Percentiles rank a stretch among this genome's conserved stretches.
Conservation (phyloP, 2,329 filamentous ascomycete species). For the Graphium sp. region DNA sequence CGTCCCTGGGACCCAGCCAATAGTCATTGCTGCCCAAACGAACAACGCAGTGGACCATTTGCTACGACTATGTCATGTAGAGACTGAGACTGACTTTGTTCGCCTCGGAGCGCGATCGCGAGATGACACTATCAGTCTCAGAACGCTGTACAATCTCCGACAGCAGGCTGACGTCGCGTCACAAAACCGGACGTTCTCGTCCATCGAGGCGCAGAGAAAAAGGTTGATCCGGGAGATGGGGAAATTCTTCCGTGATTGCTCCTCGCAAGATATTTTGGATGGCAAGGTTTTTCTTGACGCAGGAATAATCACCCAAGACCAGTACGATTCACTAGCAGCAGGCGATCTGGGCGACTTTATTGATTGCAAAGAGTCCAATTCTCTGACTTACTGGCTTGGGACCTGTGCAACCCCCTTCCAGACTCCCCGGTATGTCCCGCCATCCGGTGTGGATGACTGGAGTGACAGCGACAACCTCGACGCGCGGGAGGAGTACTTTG, state of each 20-base stretch:
- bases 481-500: background rate
- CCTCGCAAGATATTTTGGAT: slow-evolving; percentile 27
- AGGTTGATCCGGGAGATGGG: slow-evolving; percentile 17
- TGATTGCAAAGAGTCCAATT: background rate
- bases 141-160: slow-evolving; percentile 49
- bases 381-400: slow-evolving; percentile 3
- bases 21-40: slow-evolving; percentile 72
- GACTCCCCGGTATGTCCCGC: background rate
- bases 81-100: slow-evolving; percentile 34
- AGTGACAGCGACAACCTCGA: slow-evolving; percentile 4
- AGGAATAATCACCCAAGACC: slow-evolving; percentile 42
- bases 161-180: slow-evolving; percentile 8
- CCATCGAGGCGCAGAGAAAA: slow-evolving; percentile 9
- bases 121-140: slow-evolving; percentile 45
- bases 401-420: background rate
- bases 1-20: slow-evolving; percentile 37
- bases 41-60: slow-evolving; percentile 85
- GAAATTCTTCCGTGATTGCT: slow-evolving; percentile 20
- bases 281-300: slow-evolving; percentile 33
- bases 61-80: slow-evolving; percentile 39
- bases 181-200: slow-evolving; percentile 9
- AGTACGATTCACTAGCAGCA: slow-evolving; percentile 43
- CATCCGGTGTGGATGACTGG: background rate
- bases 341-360: slow-evolving; percentile 15
- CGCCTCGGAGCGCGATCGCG: slow-evolving; percentile 51